phyloP scores from a whole-genome alignment of 257 asterid species.

The Anisodus tanguticus region DNA sequence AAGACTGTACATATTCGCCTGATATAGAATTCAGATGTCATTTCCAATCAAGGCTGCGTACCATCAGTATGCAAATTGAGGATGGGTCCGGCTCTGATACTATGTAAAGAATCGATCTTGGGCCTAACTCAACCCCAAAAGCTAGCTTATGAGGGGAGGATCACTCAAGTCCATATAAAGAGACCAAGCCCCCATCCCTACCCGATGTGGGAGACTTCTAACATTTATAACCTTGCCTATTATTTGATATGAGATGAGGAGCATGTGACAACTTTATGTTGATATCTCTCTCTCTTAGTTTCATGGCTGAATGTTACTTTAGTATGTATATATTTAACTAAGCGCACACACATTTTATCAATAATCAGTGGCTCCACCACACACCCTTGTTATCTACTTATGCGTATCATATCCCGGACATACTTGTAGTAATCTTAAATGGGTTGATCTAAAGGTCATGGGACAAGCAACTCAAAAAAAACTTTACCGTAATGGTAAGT shows the following conservation, averaged over 20 bases:
- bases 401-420: not conserved
- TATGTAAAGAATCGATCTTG: no score
- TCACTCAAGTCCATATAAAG: no score
- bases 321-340: constrained; percentile 14
- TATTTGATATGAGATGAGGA: not conserved
- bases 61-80: not conserved
- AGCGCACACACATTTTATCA: not conserved
- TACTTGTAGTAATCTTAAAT: not conserved
- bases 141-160: no score
- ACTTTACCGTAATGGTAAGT: not conserved
- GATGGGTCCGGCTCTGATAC: no score
- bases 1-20: not conserved
- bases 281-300: not conserved
- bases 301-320: not conserved
- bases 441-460: not conserved
- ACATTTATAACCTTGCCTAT: not conserved
- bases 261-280: not conserved
- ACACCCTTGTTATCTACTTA: not conserved
- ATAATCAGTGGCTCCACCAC: not conserved
- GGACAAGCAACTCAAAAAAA: not conserved
- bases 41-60: not conserved
- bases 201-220: no score
- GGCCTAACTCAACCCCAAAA: no score
- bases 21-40: constrained; percentile 21
- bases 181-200: no score